phyloP scores from a whole-genome alignment of 2,329 filamentous ascomycete species.

The Knufia fluminis region DNA sequence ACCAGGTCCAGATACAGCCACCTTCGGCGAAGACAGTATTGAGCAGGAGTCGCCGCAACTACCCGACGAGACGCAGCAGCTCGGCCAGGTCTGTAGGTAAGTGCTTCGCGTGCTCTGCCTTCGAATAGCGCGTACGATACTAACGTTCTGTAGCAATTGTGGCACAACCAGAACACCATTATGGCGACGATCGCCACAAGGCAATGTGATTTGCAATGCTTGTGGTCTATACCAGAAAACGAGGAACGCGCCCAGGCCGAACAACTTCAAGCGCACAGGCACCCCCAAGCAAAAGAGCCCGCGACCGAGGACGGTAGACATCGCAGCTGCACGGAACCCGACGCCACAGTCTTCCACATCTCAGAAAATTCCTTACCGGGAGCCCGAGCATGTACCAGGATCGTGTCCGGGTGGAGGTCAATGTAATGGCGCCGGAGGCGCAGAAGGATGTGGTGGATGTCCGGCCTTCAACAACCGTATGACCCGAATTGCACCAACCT shows the following conservation, averaged over 20 bases:
- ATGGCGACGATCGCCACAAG: constrained; percentile 87
- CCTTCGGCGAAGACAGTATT: constrained; percentile 11
- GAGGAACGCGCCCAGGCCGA: constrained; percentile 80
- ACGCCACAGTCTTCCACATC: constrained; percentile 26
- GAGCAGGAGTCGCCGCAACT: not conserved
- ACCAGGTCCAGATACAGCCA: not conserved
- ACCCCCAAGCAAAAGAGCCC: constrained; percentile 20
- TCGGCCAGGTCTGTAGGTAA: constrained; percentile 24
- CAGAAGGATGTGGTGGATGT: constrained; percentile 89
- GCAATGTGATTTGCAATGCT: constrained; percentile 93
- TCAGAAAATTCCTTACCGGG: constrained; percentile 17
- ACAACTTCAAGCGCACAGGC: constrained; percentile 68
- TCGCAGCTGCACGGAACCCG: constrained; percentile 20
- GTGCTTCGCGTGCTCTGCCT: not conserved
- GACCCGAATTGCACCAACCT: constrained; percentile 51
- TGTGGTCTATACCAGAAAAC: constrained; percentile 93
- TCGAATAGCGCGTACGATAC: not conserved
- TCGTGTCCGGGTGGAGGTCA: constrained; percentile 90
- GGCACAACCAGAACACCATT: constrained; percentile 86
- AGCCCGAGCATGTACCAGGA: constrained; percentile 47
- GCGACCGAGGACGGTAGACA: constrained; percentile 13
- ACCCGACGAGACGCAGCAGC: constrained; percentile 13
- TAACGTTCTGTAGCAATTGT: constrained; percentile 63
- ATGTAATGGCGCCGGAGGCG: constrained; percentile 93
- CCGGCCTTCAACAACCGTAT: constrained; percentile 96